Evolutionary conservation across 148 eudicot species (phyloP), one percentile per base, ranked within the genome.

Genomic region (Cornus suecica): DNA sequence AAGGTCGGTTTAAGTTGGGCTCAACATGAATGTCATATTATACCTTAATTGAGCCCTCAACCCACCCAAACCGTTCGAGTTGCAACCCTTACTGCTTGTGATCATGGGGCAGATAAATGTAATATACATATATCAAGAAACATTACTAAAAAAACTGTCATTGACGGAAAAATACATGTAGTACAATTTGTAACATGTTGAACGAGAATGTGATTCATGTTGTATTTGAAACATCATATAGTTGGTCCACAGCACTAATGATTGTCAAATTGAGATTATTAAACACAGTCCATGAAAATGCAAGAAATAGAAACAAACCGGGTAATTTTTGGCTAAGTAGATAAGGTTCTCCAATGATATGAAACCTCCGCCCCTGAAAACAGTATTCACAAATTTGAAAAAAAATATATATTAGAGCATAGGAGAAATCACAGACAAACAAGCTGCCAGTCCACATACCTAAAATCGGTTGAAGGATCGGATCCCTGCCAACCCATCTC

Each of bases 401-500:
- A 77, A 52, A 72, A 54, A n/a, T n/a, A n/a, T n/a, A n/a, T 31
- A 64, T 37, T n/a, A 70, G 65, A 18, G 54, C 42, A 51, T 62
- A 67, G 23, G 11, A 71, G 27, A 56, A 69, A 65, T 69, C 30
- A 10, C 41, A 66, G 37, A 42, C 0, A 27, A 70, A 70, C 58
- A 77, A 76, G 26, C 18, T 65, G 52, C 22, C 0, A 61, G 69
- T 45, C 8, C 23, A 41, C 83, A 48, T 67, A 96, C 99, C 99
- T 93, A 83, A 96, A 96, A 80, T 93, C 99, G 18, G 99, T 96
- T 51, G 99, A 88, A 76, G 99, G 99, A 78, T 96, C 97, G 52
- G 89, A 75, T 81, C 99, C 99, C 88, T 96, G 99, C 99, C 99
- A 96, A 34, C 99, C 99, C 99, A 96, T 96, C 74, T 96, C 99